phyloP scores from a whole-genome alignment of 345 rosid species.

The Trapa incisa region DNA sequence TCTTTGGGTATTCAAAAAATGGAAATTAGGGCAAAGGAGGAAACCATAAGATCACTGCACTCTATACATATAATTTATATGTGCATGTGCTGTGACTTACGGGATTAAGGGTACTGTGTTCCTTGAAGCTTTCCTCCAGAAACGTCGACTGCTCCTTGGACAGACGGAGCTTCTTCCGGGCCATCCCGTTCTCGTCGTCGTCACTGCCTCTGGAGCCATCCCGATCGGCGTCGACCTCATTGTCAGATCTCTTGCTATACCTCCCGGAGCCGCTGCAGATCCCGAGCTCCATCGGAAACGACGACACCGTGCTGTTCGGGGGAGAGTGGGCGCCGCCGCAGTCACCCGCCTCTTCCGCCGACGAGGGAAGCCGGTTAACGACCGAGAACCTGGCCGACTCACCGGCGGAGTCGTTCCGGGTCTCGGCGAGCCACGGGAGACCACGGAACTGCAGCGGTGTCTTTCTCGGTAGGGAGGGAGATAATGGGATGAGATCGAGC shows the following conservation, averaged over 20 bases:
- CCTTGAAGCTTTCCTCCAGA: conserved; percentile 95
- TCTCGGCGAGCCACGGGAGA: conserved; percentile 19
- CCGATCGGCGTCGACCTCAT: conserved; percentile 23
- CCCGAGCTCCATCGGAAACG: conserved; percentile 77
- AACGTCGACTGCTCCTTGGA: conserved; percentile 92
- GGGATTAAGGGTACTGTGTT: conserved; percentile 88
- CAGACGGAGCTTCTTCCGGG: conserved; percentile 94
- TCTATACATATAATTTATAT: too few species aligned
- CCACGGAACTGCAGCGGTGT: conserved; percentile 25
- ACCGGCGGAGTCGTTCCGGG: conserved; percentile 17
- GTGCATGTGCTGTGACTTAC: conserved; percentile 24
- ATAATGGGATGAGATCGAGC: conserved; percentile 57
- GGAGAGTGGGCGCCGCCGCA: conserved; percentile 41
- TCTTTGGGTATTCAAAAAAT: conserved; percentile 24
- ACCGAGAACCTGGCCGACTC: conserved; percentile 27
- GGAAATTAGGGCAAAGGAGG: background rate
- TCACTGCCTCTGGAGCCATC: too few species aligned
- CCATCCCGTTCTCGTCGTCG: conserved; percentile 75
- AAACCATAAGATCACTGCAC: background rate
- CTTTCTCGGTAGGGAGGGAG: conserved; percentile 34
- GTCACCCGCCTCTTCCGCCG: conserved; percentile 28
- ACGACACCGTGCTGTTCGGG: conserved; percentile 71
- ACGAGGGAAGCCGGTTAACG: conserved; percentile 32
- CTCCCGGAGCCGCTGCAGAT: conserved; percentile 15
- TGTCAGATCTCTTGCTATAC: conserved; percentile 26